These are phyloP conservation scores for Penicillium odoratum DNA, from an alignment of 495 filamentous ascomycete genomes.

Conservation along the genomic window DNA sequence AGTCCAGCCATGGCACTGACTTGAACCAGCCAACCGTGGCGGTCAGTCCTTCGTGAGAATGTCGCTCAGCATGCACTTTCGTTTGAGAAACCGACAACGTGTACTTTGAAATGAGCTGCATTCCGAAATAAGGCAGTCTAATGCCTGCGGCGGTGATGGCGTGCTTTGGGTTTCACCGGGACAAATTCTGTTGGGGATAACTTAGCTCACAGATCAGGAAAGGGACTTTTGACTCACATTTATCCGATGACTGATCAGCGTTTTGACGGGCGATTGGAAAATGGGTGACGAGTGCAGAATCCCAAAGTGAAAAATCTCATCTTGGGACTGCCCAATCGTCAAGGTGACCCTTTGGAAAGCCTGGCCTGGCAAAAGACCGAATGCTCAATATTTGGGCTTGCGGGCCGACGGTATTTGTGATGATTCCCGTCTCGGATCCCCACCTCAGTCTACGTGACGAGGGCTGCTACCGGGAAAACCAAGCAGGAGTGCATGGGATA, in stretches of 20 bases:
- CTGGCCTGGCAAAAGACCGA: not conserved
- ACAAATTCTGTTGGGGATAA: not conserved
- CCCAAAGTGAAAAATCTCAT: not conserved
- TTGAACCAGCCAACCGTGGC: not conserved
- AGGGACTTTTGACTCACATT: not conserved
- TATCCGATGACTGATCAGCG: not conserved
- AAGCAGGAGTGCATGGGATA: constrained; percentile 1
- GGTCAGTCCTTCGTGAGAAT: not conserved
- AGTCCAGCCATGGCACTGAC: constrained; percentile 1
- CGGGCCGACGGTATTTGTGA: not conserved
- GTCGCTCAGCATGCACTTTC: not conserved
- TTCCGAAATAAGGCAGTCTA: not conserved
- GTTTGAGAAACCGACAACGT: not conserved
- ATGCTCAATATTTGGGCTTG: not conserved
- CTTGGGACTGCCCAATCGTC: not conserved
- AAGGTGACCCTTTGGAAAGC: not conserved
- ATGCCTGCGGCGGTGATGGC: not conserved
- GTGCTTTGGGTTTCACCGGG: not conserved
- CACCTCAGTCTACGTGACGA: not conserved
- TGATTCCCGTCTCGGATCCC: not conserved
- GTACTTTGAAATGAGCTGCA: not conserved
- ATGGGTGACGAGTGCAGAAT: not conserved
- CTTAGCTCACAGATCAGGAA: not conserved
- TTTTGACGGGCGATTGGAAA: not conserved
- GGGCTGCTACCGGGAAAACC: not conserved